Base-by-base conservation (phyloP, 148 eudicot genomes). In the Chenopodium berlandieri region DNA sequence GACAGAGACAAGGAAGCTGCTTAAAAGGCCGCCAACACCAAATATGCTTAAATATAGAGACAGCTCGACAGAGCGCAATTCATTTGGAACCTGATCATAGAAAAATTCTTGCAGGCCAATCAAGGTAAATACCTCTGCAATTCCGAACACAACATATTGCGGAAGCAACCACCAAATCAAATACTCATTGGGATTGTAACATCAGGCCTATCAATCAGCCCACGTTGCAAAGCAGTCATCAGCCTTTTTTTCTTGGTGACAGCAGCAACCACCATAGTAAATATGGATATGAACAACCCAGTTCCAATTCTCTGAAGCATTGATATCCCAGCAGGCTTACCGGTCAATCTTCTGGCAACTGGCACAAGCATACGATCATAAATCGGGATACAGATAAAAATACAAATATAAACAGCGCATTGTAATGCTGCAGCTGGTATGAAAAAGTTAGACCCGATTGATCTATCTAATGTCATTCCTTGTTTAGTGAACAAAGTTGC, bases 91-190 rank as follows among this genome's bases (percentile, higher is more conserved):
- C 72, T 89, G 88, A n/a, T 84, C 91, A 66, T 92, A 92, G 84
- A 92, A 91, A 65, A 89, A 85, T 63, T 91, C 94, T 75, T 92
- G 97, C 84, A 91, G 58, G 9, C 97, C 97, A 52, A 93, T 84
- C 82, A 88, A 75, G 1, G 92, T 78, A 79, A 91, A 89, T 1
- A 76, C 91, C 17, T 88, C 86, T 4, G 89, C 58, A n/a, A 83
- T 50, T 16, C 93, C 94, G 32, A 79, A 79, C 85, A 91, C 22
- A 1, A 63, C 56, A 62, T 87, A 87, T 71, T 91, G 94, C 20
- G 97, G 97, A 64, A 90, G 46, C 80, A 93, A 71, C 93, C 97
- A 90, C 89, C 87, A 86, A 3, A 93, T 73, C 87, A 86, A 3
- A 93, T 73, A 6, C 85, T 84, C 91, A 93, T 91, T 0, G 92